Percentiles rank a stretch among this genome's conserved stretches.
phyloP scores from a whole-genome alignment of 2,329 filamentous ascomycete species.

The Sporothrix curviconia region DNA sequence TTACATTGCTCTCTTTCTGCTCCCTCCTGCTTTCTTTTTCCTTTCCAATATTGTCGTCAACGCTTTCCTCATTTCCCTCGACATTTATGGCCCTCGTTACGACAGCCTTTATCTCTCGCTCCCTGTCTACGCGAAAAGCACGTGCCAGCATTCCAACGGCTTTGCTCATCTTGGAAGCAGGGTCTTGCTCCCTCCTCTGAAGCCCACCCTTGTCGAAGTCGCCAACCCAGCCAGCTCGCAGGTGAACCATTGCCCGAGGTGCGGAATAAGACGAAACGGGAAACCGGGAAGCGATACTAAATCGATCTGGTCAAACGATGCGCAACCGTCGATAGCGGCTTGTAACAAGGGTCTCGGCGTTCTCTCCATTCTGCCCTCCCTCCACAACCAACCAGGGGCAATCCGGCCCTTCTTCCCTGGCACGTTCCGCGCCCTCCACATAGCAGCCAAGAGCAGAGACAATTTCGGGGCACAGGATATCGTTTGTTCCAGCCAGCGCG shows the following conservation, averaged over 20 bases:
- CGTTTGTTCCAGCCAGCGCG: neutral
- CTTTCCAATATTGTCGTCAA: neutral
- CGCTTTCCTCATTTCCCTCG: neutral
- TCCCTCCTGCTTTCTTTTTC: neutral
- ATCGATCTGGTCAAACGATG: neutral
- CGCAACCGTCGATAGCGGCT: neutral
- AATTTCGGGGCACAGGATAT: neutral
- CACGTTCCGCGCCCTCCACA: no score
- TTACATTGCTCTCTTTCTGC: no score
- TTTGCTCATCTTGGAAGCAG: no score
- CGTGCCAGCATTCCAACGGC: conserved; percentile 2
- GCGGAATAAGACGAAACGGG: neutral
- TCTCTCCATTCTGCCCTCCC: no score
- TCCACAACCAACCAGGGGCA: neutral
- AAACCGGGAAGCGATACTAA: neutral
- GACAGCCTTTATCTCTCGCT: conserved; percentile 3
- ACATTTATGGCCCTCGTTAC: no score
- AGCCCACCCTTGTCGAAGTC: no score
- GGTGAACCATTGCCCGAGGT: neutral
- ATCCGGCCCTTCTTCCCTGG: neutral
- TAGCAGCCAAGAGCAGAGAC: no score
- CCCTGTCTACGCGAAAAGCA: neutral
- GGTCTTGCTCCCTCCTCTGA: no score
- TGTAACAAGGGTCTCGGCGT: neutral
- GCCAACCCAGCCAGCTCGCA: no score